Conservation (phyloP, 805 yeast genomes). For the Kregervanrija fluxuum region DNA sequence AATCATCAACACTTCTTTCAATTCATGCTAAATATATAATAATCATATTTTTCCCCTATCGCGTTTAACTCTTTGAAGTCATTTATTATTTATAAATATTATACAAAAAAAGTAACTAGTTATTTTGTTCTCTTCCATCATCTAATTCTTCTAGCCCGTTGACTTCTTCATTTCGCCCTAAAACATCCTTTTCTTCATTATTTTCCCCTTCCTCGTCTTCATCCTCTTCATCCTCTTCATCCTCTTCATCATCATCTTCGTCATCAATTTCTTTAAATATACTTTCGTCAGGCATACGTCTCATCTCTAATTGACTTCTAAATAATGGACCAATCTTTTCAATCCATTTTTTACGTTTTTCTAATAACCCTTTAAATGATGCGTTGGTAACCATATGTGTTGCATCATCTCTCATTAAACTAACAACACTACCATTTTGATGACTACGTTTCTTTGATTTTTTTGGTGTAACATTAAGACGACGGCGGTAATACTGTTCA, state of each 20-base stretch:
- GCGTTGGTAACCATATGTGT: constrained; percentile 69
- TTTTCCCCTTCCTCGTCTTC: constrained; percentile 14
- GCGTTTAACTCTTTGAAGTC: neutral
- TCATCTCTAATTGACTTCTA: constrained; percentile 58
- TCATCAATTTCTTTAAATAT: constrained; percentile 38
- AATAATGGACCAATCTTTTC: constrained; percentile 84
- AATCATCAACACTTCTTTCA: too few species aligned
- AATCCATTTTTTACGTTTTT: constrained; percentile 86
- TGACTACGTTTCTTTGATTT: constrained; percentile 48
- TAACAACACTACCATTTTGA: constrained; percentile 15
- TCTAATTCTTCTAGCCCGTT: constrained; percentile 12
- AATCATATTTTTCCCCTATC: neutral
- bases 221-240: constrained; percentile 22
- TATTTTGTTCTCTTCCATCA: constrained; percentile 1
- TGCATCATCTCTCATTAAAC: constrained; percentile 19
- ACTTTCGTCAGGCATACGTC: constrained; percentile 60
- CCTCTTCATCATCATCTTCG: constrained; percentile 16
- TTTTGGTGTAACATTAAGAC: constrained; percentile 64
- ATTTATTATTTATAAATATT: neutral
- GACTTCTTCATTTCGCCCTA: constrained; percentile 11
- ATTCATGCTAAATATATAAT: too few species aligned
- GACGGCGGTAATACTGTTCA: constrained; percentile 84
- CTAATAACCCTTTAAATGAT: constrained; percentile 71
- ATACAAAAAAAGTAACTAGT: neutral
- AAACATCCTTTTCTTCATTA: constrained; percentile 19